These are phyloP conservation scores for Deakozyma indianensis DNA, from an alignment of 805 yeast species.

Conservation along the genomic window DNA sequence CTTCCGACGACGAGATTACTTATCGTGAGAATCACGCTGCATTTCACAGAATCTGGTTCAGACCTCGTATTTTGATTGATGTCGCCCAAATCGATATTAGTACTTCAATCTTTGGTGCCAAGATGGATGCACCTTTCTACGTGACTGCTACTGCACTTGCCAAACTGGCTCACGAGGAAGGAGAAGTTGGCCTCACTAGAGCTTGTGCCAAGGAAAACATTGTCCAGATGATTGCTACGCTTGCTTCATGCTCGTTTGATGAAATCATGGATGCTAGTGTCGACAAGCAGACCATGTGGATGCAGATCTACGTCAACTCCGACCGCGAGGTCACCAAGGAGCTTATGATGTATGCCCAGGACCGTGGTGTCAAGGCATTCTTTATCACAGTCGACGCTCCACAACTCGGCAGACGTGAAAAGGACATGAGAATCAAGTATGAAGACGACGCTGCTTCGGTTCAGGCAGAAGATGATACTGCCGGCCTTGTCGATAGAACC, in stretches of 20 bases:
- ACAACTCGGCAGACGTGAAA: slow-evolving; percentile 79
- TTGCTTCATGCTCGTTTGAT: slow-evolving; percentile 78
- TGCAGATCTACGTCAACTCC: slow-evolving; percentile 70
- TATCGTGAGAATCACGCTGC: slow-evolving; percentile 84
- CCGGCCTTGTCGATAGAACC: slow-evolving; percentile 39
- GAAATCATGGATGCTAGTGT: slow-evolving; percentile 63
- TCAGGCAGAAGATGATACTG: slow-evolving; percentile 26
- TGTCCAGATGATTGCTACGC: slow-evolving; percentile 85
- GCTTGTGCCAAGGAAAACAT: slow-evolving; percentile 61
- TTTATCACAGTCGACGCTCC: slow-evolving; percentile 84
- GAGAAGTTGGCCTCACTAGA: slow-evolving; percentile 73
- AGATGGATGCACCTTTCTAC: slow-evolving; percentile 66
- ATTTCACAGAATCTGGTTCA: slow-evolving; percentile 75
- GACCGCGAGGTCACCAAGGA: slow-evolving; percentile 51
- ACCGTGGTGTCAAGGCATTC: slow-evolving; percentile 62
- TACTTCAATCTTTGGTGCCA: slow-evolving; percentile 63
- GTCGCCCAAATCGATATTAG: slow-evolving; percentile 58
- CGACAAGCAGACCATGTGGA: slow-evolving; percentile 70
- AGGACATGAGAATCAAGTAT: slow-evolving; percentile 60
- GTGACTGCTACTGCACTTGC: slow-evolving; percentile 88
- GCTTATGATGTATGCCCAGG: slow-evolving; percentile 57
- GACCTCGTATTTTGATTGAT: slow-evolving; percentile 71
- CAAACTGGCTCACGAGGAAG: slow-evolving; percentile 83
- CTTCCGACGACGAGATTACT: slow-evolving; percentile 85
- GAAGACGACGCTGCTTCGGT: slow-evolving; percentile 35